Percentiles rank a stretch among this genome's conserved stretches.
phyloP scores from a whole-genome alignment of 2,329 filamentous ascomycete genomes.

The Clarireedia sp. region DNA sequence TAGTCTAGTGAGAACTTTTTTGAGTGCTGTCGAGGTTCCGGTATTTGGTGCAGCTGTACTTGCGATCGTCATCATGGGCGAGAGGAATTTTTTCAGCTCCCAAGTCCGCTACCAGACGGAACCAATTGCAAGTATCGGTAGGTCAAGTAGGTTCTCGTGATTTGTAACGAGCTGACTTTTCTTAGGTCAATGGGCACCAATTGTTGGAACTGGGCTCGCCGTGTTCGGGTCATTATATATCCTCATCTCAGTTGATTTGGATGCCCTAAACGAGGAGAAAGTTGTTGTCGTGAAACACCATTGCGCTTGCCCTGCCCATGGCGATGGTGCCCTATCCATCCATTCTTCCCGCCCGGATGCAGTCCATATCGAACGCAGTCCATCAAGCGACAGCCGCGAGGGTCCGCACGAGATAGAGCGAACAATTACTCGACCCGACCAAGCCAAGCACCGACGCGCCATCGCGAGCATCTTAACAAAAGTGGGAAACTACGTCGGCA shows the following conservation, averaged over 20 bases:
- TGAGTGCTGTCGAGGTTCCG: conserved; percentile 49
- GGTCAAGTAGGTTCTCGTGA: conserved; percentile 19
- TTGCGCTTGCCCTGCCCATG: conserved; percentile 3
- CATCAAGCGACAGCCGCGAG: conserved; percentile 8
- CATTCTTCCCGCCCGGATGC: conserved; percentile 4
- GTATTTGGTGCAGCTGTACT: conserved; percentile 51
- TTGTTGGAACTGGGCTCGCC: conserved; percentile 50
- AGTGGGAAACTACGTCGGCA: conserved; percentile 39
- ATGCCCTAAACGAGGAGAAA: conserved; percentile 7
- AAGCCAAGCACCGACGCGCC: conserved; percentile 31
- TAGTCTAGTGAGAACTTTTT: conserved; percentile 43
- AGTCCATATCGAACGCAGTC: conserved; percentile 1
- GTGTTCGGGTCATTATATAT: conserved; percentile 51
- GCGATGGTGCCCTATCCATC: background rate
- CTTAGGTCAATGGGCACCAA: conserved; percentile 50
- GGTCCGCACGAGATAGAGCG: conserved; percentile 7
- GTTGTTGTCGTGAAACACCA: conserved; percentile 2
- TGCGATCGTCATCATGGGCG: conserved; percentile 52
- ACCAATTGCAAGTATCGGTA: conserved; percentile 52
- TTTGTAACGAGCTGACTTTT: conserved; percentile 15
- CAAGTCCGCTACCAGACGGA: conserved; percentile 53
- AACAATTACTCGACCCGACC: conserved; percentile 14
- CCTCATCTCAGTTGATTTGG: conserved; percentile 29
- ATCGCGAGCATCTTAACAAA: conserved; percentile 37
- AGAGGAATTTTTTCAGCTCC: conserved; percentile 54